Conservation (phyloP, 805 yeast genomes). For the Candida quercuum region DNA sequence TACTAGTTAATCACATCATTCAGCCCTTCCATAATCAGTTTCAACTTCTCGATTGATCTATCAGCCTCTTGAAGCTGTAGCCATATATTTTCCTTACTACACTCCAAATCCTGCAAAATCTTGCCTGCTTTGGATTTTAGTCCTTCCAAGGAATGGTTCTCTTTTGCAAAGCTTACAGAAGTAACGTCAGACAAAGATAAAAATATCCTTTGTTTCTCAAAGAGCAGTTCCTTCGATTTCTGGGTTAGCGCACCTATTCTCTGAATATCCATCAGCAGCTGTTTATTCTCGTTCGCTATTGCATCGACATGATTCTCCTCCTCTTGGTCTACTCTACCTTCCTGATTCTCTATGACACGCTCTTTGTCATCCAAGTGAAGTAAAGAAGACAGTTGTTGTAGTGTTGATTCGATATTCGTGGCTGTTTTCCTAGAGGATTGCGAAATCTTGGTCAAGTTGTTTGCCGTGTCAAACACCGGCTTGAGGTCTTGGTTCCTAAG, state of each 20-base stretch:
- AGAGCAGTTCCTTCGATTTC: background rate
- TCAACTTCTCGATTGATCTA: background rate
- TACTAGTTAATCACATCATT: background rate
- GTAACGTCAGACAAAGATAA: background rate
- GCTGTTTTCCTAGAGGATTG: background rate
- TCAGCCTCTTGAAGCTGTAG: background rate
- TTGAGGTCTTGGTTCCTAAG: background rate
- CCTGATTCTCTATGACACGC: background rate
- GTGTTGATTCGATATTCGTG: background rate
- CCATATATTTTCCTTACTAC: background rate
- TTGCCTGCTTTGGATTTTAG: background rate
- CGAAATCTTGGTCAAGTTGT: background rate
- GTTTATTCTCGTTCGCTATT: background rate
- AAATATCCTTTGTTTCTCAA: background rate
- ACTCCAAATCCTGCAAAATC: background rate
- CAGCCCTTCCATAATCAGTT: background rate
- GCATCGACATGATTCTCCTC: background rate
- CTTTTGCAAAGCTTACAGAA: background rate
- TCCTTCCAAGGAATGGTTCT: background rate
- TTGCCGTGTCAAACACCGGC: background rate
- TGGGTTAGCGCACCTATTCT: background rate
- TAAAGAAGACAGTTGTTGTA: no score
- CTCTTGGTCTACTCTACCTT: background rate
- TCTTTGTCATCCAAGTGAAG: no score
- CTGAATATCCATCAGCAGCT: constrained; percentile 1